These are phyloP conservation scores for Hydnum rufescens DNA, from an alignment of 768 basidiomycete species.

Conservation along the genomic window DNA sequence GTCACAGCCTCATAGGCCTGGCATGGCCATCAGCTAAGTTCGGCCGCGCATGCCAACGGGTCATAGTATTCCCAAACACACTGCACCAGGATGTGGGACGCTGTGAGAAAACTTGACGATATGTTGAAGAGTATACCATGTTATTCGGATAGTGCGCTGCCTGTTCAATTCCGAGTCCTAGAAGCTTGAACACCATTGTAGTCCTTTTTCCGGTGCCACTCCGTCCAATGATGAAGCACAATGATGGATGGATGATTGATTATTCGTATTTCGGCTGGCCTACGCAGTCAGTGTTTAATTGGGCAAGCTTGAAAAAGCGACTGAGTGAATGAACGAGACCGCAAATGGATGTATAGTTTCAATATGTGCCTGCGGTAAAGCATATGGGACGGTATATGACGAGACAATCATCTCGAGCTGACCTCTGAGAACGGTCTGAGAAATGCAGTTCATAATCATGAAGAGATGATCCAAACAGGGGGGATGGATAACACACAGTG, in stretches of 20 bases:
- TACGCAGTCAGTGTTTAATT: background rate
- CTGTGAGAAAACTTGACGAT: constrained; percentile 10
- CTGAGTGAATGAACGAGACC: constrained; percentile 5
- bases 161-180: constrained; percentile 2
- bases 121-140: background rate
- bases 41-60: background rate
- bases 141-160: background rate
- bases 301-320: background rate
- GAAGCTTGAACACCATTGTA: constrained; percentile 10
- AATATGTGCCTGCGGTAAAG: constrained; percentile 1
- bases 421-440: background rate
- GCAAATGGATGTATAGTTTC: constrained; percentile 3
- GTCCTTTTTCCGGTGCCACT: constrained; percentile 11
- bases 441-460: background rate
- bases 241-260: constrained; percentile 12
- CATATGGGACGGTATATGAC: background rate
- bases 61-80: constrained; percentile 6
- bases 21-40: background rate
- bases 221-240: constrained; percentile 9
- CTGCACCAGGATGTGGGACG: constrained; percentile 7
- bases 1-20: background rate
- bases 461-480: background rate
- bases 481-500: background rate
- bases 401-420: background rate
- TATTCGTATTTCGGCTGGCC: constrained; percentile 5